Evolutionary conservation across 2,329 filamentous ascomycete genomes (phyloP).

Genomic region (Pseudocercospora fijiensis): DNA sequence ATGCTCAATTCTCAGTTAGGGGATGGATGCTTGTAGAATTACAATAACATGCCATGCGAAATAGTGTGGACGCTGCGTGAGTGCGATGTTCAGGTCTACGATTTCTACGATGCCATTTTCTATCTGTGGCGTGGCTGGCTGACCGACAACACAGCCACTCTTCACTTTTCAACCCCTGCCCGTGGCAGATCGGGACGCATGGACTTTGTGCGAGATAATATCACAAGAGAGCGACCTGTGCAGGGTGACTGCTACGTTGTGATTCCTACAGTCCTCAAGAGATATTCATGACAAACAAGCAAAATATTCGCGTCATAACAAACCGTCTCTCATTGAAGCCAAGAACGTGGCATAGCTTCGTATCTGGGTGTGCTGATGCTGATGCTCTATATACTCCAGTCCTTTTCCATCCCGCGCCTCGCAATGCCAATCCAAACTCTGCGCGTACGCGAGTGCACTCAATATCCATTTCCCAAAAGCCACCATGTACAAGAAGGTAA

Average conservation of each 20-base stretch:
- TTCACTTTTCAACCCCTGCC: neutral
- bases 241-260: neutral
- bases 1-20: neutral
- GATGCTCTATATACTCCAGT: constrained; percentile 13
- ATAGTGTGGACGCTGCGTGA: neutral
- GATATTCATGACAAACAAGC: neutral
- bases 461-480: constrained; percentile 6
- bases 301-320: neutral
- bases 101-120: too few relatives aligned
- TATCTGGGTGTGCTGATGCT: constrained; percentile 9
- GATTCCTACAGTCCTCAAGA: too few relatives aligned
- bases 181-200: neutral
- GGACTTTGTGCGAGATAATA: neutral
- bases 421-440: constrained; percentile 13
- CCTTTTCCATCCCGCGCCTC: constrained; percentile 6
- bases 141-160: neutral
- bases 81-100: neutral
- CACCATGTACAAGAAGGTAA: constrained; percentile 19
- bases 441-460: constrained; percentile 11
- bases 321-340: constrained; percentile 16
- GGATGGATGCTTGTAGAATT: too few relatives aligned
- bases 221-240: neutral
- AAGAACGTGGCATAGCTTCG: constrained; percentile 12
- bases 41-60: too few relatives aligned
- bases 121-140: neutral